Base-by-base conservation (phyloP, 192 early-diverging fungal species). In the Gonapodya prolifera region DNA sequence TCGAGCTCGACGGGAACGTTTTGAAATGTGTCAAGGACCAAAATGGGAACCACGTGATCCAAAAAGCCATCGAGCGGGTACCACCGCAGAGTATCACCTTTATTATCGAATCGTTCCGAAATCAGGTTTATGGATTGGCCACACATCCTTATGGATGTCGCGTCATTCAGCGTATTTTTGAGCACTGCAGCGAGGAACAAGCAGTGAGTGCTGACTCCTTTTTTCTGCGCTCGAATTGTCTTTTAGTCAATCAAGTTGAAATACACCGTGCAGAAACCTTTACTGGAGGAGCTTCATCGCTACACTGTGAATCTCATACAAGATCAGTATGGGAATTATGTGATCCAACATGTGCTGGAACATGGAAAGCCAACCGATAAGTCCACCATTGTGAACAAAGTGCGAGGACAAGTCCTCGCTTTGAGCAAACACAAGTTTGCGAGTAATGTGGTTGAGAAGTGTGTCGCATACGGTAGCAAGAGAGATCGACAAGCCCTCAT, bases 381-480 rank as follows among this genome's bases (percentile, higher is more conserved):
- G 82, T 85, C 87, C 2, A 82, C 94, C 69, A 92, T 99, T 2
- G 91, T 96, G 61, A 87, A 87, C 34, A 96, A 97, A 80, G 92
- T 99, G 36, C 90, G 91, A 30, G 97, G 97, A 0, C 92, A 97
- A 70, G 94, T 98, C 2, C 83, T 99, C 76, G 87, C 90, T 75
- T 86, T 99, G 85, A 93, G 91, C 84, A 97, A 97, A 81, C 97
- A 99, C 88, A 99, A 99, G 87, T 99, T 99, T 91, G 97, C 97
- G 1, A 94, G 92, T 32, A 99, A 99, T 79, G 97, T 99, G 17
- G 94, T 99, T 2, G 97, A 99, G 78, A 98, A 98, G 80, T 99
- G 97, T 84, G 95, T 99, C 33, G 93, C 94, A 69, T 94, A 92
- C 81, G 95, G 96, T 61, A 93, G 89, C 79, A 90, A 92, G 73